Evolutionary conservation across 176 grass and related monocot genomes (phyloP).

Genomic region (Tillandsia leiboldiana): DNA sequence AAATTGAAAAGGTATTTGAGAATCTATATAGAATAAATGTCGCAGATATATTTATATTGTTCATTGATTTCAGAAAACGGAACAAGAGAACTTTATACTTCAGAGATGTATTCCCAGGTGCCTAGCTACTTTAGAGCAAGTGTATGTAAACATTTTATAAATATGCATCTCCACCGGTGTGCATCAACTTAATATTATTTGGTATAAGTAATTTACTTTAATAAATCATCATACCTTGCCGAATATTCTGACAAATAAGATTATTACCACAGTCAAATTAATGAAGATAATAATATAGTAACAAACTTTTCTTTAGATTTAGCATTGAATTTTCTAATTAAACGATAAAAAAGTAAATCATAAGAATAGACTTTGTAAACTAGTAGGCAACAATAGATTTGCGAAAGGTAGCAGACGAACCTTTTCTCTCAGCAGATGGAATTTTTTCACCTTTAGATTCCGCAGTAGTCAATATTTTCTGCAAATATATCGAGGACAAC

Average conservation of each 20-base stretch:
- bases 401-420: conserved; percentile 23
- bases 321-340: no score
- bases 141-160: background rate
- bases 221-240: no score
- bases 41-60: no score
- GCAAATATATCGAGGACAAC: conserved; percentile 88
- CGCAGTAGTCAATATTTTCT: conserved; percentile 51
- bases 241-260: no score
- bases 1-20: no score
- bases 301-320: no score
- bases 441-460: conserved; percentile 78
- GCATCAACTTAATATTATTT: background rate
- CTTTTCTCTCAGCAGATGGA: conserved; percentile 79
- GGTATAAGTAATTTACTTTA: no score
- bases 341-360: background rate
- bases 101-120: background rate
- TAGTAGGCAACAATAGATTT: background rate
- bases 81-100: background rate
- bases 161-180: background rate
- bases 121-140: background rate
- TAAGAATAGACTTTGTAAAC: background rate
- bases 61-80: no score
- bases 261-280: no score
- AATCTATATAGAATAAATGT: no score
- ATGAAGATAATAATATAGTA: no score